A percentile compares a stretch with the other conserved stretches of the same genome.
These are phyloP conservation scores for Dactylella cylindrospora DNA, from an alignment of 2,329 filamentous ascomycete genomes.

Conservation along the genomic window DNA sequence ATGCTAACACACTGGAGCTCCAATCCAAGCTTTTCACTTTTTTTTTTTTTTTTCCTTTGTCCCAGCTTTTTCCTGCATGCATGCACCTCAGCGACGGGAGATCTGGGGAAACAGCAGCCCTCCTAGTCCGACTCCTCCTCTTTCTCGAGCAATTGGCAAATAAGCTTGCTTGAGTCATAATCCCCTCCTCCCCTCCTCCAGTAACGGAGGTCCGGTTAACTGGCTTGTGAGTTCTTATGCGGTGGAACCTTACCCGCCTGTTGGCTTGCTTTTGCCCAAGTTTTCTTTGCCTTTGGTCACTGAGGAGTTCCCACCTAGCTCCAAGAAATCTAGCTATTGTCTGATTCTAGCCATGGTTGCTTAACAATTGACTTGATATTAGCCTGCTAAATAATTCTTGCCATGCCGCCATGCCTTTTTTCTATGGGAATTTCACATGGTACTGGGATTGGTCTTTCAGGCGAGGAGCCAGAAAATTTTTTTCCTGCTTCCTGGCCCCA, in stretches of 20 bases:
- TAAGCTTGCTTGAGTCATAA: conserved; percentile 33
- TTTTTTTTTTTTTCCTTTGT: conserved; percentile 17
- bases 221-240: conserved; percentile 39
- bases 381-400: conserved; percentile 12
- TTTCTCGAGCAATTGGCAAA: conserved; percentile 28
- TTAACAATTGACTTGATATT: conserved; percentile 32
- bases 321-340: too few relatives aligned
- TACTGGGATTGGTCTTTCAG: too few relatives aligned
- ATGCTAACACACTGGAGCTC: conserved; percentile 7
- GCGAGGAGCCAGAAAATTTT: too few relatives aligned
- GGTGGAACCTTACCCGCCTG: conserved; percentile 43
- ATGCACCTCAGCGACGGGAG: conserved; percentile 26
- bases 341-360: conserved; percentile 16
- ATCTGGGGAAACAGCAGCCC: conserved; percentile 33
- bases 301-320: conserved; percentile 28
- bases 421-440: too few relatives aligned
- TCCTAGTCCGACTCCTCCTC: too few relatives aligned
- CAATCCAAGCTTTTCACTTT: conserved; percentile 25
- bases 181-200: conserved; percentile 21
- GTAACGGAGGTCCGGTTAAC: conserved; percentile 24
- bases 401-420: too few relatives aligned
- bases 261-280: conserved; percentile 25
- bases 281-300: too few relatives aligned
- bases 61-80: conserved; percentile 20
- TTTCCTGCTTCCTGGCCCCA: too few relatives aligned